Evolutionary conservation across 2,329 filamentous ascomycete genomes (phyloP).

Genomic region (Trichophaea hybrida): DNA sequence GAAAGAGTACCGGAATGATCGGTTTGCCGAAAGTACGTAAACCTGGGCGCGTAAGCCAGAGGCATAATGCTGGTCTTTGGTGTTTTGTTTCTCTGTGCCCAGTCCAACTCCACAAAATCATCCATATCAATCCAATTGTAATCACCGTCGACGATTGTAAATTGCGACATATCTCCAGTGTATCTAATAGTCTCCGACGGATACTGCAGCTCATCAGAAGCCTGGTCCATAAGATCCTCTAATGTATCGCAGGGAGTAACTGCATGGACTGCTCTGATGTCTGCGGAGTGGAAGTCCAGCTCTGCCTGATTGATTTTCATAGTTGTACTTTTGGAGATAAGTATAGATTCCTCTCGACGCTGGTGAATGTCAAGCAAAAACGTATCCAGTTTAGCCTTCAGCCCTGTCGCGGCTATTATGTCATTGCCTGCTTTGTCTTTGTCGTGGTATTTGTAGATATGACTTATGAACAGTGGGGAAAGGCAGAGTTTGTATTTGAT

Average conservation of each 20-base stretch:
- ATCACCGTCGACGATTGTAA: conserved; percentile 90
- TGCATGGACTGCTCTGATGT: conserved; percentile 85
- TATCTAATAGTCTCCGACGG: conserved; percentile 33
- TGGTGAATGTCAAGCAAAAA: conserved; percentile 96
- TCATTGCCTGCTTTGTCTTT: conserved; percentile 43
- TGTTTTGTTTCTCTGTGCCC: conserved; percentile 80
- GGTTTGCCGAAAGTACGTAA: conserved; percentile 95
- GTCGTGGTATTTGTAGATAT: conserved; percentile 98
- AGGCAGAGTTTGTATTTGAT: conserved; percentile 94
- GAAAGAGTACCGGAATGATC: conserved; percentile 77
- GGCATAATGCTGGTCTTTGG: conserved; percentile 90
- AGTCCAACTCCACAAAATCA: conserved; percentile 94
- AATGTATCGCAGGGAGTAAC: conserved; percentile 51
- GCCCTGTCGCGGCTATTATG: conserved; percentile 77
- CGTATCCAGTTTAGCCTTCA: conserved; percentile 90
- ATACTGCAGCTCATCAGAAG: conserved; percentile 53
- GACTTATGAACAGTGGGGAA: conserved; percentile 84
- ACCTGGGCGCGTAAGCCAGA: conserved; percentile 77
- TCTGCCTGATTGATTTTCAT: conserved; percentile 96
- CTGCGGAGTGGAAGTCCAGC: conserved; percentile 77
- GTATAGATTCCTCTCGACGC: conserved; percentile 55
- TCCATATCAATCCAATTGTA: conserved; percentile 98
- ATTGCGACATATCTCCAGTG: conserved; percentile 57
- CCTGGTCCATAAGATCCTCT: neutral
- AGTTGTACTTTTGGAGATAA: conserved; percentile 29